Evolutionary conservation across 208 protist species (phyloP).

Genomic region (Herpetomonas samuelpessoai): DNA sequence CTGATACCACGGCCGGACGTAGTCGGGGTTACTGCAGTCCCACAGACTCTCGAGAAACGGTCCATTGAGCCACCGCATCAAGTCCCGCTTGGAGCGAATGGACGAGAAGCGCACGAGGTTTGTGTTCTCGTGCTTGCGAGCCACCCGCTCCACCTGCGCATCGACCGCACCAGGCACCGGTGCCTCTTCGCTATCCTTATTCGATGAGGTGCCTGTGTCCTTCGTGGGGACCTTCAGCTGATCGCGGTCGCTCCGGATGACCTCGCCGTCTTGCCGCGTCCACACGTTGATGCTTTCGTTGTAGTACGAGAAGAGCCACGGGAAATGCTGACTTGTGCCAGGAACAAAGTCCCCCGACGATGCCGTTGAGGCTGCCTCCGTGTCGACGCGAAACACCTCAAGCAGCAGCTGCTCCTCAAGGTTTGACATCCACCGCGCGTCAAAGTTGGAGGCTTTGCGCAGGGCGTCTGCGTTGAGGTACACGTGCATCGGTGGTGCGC

Average conservation of each 20-base stretch:
- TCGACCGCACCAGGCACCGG: slow-evolving; percentile 19
- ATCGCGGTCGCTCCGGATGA: neutral
- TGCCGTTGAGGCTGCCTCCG: slow-evolving; percentile 14
- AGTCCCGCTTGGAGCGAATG: slow-evolving; percentile 22
- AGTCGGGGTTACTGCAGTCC: slow-evolving; percentile 21
- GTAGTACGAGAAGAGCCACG: slow-evolving; percentile 39
- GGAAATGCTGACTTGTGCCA: slow-evolving; percentile 21
- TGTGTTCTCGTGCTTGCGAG: slow-evolving; percentile 8
- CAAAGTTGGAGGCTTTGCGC: slow-evolving; percentile 4
- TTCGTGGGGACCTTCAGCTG: neutral
- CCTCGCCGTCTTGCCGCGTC: slow-evolving; percentile 13
- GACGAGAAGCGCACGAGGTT: slow-evolving; percentile 13
- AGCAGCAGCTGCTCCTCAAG: slow-evolving; percentile 15
- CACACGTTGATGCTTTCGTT: slow-evolving; percentile 22
- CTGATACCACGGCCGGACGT: slow-evolving; percentile 14
- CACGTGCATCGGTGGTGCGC: neutral
- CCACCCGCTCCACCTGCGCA: slow-evolving; percentile 15
- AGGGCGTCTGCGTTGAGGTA: slow-evolving; percentile 13
- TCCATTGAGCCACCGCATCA: slow-evolving; percentile 22
- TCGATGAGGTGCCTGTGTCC: too few relatives aligned
- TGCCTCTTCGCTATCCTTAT: neutral
- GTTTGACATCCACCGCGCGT: neutral
- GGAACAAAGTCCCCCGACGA: slow-evolving; percentile 14
- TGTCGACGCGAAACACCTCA: slow-evolving; percentile 35
- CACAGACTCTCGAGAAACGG: slow-evolving; percentile 15